Evolutionary conservation across 2,329 filamentous ascomycete genomes (phyloP).

Genomic region (Bipolaris victoriae): DNA sequence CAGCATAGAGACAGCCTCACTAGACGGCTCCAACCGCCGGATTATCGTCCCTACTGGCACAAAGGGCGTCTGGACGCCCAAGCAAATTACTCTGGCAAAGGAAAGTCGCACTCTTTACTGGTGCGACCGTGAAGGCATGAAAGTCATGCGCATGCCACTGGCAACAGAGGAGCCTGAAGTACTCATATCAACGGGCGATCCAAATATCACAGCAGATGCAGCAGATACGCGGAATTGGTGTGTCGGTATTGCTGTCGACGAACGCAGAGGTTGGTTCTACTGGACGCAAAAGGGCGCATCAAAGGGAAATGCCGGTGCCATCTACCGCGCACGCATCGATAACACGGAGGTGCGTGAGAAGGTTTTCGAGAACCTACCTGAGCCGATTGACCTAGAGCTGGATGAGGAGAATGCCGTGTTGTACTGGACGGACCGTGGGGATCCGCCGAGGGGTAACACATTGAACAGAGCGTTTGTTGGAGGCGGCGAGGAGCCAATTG

Average conservation of each 20-base stretch:
- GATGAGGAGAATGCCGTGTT: neutral
- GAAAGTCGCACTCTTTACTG: neutral
- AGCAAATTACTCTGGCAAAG: neutral
- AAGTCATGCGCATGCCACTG: conserved; percentile 1
- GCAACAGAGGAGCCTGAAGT: neutral
- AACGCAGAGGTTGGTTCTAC: neutral
- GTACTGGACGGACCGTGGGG: conserved; percentile 2
- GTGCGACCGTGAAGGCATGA: conserved; percentile 4
- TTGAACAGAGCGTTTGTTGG: conserved; percentile 1
- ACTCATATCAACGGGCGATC: neutral
- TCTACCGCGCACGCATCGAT: neutral
- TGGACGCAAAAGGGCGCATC: conserved; percentile 1
- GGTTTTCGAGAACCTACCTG: neutral
- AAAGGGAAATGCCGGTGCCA: neutral
- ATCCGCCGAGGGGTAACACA: neutral
- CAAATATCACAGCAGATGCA: neutral
- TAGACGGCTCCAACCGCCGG: neutral
- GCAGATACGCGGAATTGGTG: neutral
- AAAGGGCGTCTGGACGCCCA: neutral
- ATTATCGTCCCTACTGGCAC: neutral
- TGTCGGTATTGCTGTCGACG: neutral
- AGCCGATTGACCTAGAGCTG: neutral
- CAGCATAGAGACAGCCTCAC: neutral
- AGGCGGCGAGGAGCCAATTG: neutral
- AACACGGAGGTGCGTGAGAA: neutral